phyloP scores from a whole-genome alignment of 441 rosid genomes.

The Metrosideros polymorpha region DNA sequence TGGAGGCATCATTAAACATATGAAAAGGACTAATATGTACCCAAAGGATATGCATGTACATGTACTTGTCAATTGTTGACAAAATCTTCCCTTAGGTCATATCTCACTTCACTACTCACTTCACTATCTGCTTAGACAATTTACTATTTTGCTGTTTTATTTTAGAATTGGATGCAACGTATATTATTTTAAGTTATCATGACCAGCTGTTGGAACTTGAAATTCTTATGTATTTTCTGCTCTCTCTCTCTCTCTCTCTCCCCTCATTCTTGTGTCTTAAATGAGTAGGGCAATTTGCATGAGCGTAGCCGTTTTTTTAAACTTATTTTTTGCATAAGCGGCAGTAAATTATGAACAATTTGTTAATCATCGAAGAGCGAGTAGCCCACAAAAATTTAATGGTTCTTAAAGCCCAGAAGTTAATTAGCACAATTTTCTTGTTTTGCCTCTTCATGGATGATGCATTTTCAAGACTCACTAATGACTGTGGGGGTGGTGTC shows the following conservation, averaged over 20 bases:
- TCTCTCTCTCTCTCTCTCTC: neutral
- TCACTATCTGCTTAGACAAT: neutral
- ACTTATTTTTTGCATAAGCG: neutral
- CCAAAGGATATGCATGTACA: neutral
- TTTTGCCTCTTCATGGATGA: neutral
- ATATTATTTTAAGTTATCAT: neutral
- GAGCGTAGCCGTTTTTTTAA: neutral
- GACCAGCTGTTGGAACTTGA: neutral
- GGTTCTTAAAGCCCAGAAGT: neutral
- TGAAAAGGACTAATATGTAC: neutral
- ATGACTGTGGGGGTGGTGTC: neutral
- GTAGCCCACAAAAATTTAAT: neutral
- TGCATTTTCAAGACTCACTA: neutral
- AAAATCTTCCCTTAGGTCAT: neutral
- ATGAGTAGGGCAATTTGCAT: neutral
- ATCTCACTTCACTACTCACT: neutral
- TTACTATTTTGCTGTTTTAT: neutral
- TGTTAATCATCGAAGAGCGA: neutral
- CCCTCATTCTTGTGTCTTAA: neutral
- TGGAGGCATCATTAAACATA: neutral
- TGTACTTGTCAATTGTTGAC: neutral
- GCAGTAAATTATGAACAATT: neutral
- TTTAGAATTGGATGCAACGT: neutral
- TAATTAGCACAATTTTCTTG: neutral
- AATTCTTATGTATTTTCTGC: neutral